Percentiles rank a stretch among this genome's conserved stretches.
phyloP scores from a whole-genome alignment of 257 asterid species.

The Agastache rugosa region DNA sequence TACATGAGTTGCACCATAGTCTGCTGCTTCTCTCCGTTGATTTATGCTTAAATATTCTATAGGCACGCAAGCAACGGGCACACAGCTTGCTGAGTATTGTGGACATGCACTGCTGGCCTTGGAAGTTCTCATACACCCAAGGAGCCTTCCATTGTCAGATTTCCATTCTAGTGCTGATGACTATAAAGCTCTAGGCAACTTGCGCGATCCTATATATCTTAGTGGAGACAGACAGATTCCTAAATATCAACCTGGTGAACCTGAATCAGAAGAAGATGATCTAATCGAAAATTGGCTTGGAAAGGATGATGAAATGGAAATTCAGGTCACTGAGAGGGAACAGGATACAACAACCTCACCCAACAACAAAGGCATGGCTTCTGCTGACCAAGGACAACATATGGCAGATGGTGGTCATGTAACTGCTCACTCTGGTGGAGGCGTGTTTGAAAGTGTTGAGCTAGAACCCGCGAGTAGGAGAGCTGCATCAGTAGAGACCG shows the following conservation, averaged over 20 bases:
- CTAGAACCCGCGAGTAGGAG: conserved; percentile 28
- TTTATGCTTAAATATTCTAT: conserved; percentile 29
- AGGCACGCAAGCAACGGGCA: conserved; percentile 69
- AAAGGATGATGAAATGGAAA: conserved; percentile 50
- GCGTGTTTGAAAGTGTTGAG: conserved; percentile 22
- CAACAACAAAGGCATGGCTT: conserved; percentile 23
- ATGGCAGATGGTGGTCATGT: too few relatives aligned
- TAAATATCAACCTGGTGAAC: conserved; percentile 43
- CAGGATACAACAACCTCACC: conserved; percentile 28
- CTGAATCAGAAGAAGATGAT: conserved; percentile 62
- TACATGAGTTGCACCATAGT: neutral
- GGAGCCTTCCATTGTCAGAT: conserved; percentile 64
- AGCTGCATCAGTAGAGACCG: conserved; percentile 34
- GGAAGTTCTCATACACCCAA: conserved; percentile 81
- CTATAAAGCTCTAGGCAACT: conserved; percentile 37
- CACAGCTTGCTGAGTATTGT: conserved; percentile 63
- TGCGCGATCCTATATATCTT: conserved; percentile 33
- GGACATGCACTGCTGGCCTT: conserved; percentile 68
- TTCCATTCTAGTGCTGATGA: conserved; percentile 34
- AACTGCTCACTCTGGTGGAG: neutral
- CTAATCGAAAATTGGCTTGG: conserved; percentile 59
- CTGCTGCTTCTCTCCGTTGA: conserved; percentile 19
- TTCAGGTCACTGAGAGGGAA: conserved; percentile 38
- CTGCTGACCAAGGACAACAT: conserved; percentile 4
- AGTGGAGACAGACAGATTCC: conserved; percentile 37